Percentiles rank a stretch among this genome's conserved stretches.
Evolutionary conservation across 805 yeast genomes (phyloP).

Genomic region (Pichia heedii): DNA sequence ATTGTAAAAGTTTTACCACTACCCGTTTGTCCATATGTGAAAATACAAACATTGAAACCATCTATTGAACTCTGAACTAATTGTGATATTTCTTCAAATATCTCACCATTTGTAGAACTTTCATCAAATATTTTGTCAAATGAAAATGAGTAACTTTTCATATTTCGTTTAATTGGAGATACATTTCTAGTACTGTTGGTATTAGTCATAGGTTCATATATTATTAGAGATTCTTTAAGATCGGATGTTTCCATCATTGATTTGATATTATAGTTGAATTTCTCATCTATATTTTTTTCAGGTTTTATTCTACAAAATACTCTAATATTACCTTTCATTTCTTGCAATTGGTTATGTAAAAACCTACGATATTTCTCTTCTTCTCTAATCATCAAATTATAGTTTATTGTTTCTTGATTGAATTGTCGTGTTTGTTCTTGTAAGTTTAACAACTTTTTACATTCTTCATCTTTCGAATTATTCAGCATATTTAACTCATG

Average conservation of each 20-base stretch:
- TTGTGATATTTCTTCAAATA: slow-evolving; percentile 81
- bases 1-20: slow-evolving; percentile 93
- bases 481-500: slow-evolving; percentile 1
- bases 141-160: slow-evolving; percentile 33
- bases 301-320: slow-evolving; percentile 87
- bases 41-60: slow-evolving; percentile 86
- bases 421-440: slow-evolving; percentile 17
- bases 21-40: slow-evolving; percentile 96
- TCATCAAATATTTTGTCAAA: slow-evolving; percentile 75
- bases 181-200: not conserved
- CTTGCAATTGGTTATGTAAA: slow-evolving; percentile 71
- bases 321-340: slow-evolving; percentile 82
- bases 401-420: slow-evolving; percentile 16
- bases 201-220: slow-evolving; percentile 17
- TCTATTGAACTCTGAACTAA: slow-evolving; percentile 78
- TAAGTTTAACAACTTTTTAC: slow-evolving; percentile 1
- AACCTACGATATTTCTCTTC: slow-evolving; percentile 38
- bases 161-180: slow-evolving; percentile 12
- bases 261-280: slow-evolving; percentile 9
- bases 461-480: slow-evolving; percentile 7
- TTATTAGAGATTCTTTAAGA: slow-evolving; percentile 24
- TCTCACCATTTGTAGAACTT: slow-evolving; percentile 42
- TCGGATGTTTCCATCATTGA: slow-evolving; percentile 13
- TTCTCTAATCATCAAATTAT: slow-evolving; percentile 22
- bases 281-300: slow-evolving; percentile 11